Evolutionary conservation across 1,284 basidiomycete genomes (phyloP).

Genomic region (Boletus semigastroideus): DNA sequence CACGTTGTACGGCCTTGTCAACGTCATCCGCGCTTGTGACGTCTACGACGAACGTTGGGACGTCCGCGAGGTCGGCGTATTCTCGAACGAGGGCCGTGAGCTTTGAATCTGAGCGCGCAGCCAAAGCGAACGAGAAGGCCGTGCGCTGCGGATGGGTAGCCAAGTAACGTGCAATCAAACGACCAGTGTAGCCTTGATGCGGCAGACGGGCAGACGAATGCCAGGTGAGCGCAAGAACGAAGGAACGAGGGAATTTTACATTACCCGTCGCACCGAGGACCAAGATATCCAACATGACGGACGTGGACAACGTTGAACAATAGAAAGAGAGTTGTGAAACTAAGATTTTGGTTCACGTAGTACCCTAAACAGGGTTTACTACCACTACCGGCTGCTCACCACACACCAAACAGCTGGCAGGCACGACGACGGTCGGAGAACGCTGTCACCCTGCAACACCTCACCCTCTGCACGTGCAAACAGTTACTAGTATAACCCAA

Average conservation of each 20-base stretch:
- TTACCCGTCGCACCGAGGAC: slow-evolving; percentile 62
- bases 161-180: slow-evolving; percentile 61
- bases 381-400: neutral
- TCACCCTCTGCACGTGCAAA: slow-evolving; percentile 16
- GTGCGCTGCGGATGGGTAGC: slow-evolving; percentile 56
- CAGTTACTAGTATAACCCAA: neutral
- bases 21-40: slow-evolving; percentile 47
- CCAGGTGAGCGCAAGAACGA: slow-evolving; percentile 4
- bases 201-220: neutral
- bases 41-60: slow-evolving; percentile 51
- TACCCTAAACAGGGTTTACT: neutral
- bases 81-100: slow-evolving; percentile 47
- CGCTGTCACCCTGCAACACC: slow-evolving; percentile 6
- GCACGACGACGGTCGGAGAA: neutral
- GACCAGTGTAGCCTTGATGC: slow-evolving; percentile 58
- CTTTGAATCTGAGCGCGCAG: slow-evolving; percentile 58
- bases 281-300: slow-evolving; percentile 49
- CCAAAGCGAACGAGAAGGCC: slow-evolving; percentile 59
- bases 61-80: slow-evolving; percentile 38
- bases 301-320: slow-evolving; percentile 10
- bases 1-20: slow-evolving; percentile 50
- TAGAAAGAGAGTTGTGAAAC: no score
- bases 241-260: slow-evolving; percentile 1
- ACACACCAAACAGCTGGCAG: slow-evolving; percentile 7
- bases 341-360: neutral